Conservation (phyloP, 768 basidiomycete genomes). For the Lyophyllum shimeji region DNA sequence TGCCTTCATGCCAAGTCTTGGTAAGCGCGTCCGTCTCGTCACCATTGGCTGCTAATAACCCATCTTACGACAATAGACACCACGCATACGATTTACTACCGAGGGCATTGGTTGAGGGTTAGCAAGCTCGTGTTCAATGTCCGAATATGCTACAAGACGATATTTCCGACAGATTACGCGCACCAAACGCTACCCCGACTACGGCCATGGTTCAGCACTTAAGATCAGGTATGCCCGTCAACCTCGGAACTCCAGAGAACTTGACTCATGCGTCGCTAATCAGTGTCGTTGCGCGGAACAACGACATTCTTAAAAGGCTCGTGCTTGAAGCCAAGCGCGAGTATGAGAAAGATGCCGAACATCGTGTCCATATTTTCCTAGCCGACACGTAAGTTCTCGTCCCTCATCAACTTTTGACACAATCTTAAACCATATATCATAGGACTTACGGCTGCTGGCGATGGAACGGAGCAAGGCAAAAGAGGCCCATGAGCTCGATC, state of each 20-base stretch:
- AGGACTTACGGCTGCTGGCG: slow-evolving; percentile 80
- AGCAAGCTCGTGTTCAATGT: slow-evolving; percentile 22
- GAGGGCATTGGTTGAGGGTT: slow-evolving; percentile 85
- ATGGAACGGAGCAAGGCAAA: slow-evolving; percentile 87
- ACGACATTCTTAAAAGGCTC: slow-evolving; percentile 83
- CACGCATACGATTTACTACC: slow-evolving; percentile 87
- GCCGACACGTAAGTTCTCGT: slow-evolving; percentile 72
- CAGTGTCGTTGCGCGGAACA: slow-evolving; percentile 86
- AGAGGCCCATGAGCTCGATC: slow-evolving; percentile 91
- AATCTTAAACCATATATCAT: not conserved
- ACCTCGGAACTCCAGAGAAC: slow-evolving; percentile 14
- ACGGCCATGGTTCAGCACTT: slow-evolving; percentile 68
- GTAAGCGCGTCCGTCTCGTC: slow-evolving; percentile 37
- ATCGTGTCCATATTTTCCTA: slow-evolving; percentile 87
- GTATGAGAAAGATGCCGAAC: slow-evolving; percentile 89
- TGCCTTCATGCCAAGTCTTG: slow-evolving; percentile 83
- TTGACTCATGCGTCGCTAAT: slow-evolving; percentile 9
- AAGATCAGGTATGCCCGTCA: slow-evolving; percentile 67
- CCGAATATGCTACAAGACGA: slow-evolving; percentile 14
- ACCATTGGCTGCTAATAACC: slow-evolving; percentile 9
- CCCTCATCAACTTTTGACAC: not conserved
- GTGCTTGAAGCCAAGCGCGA: slow-evolving; percentile 86
- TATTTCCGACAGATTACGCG: slow-evolving; percentile 63
- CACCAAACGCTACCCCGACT: slow-evolving; percentile 74
- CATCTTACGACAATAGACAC: slow-evolving; percentile 51